Base-by-base conservation (phyloP, 495 filamentous ascomycete genomes). In the Clavariopsis aquatica region DNA sequence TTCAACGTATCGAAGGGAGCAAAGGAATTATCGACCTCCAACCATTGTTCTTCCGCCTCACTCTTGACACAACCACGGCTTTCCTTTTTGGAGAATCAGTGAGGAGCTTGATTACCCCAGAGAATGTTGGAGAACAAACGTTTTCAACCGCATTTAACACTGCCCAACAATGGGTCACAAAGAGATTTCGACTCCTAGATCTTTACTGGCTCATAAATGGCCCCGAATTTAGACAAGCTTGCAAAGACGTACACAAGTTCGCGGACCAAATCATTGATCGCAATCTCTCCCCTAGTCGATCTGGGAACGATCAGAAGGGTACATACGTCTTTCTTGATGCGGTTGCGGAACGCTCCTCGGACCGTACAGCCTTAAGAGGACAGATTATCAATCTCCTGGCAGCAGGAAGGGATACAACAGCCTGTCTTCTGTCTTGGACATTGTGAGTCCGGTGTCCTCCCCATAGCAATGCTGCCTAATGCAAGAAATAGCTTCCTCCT, bases 401-500 rank as follows among this genome's bases (percentile, higher is more conserved):
- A 0, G 86, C 74, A 47, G 89, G 74, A 19, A 73, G 79, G 34
- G 86, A 89, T 65, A 87, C 87, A 2, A 87, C 84, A 0, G 85
- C 85, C 2, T 75, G 49, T 43, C 49, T 52, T 0, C 59, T 62
- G 13, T 53, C 49, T 22, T 62, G 49, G 59, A 62, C 49, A 24
- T 54, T 62, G 46, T 60, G 36, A 36, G 57, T 36, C 15, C 3
- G 38, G 24, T n/a, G n/a, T n/a, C n/a, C 78, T 93, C 6, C 81
- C 93, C 36, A 86, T 87, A 60, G 84, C 96, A 27, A 81, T 96
- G 29, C 83, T 96, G 41, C 77, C 78, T 9, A 78, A n/a, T 76
- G 34, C 70, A 77, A 24, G 74, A 76, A 41, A 73, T 72, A 0
- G 74, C 74, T 31, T 17, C 22, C 1, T 29, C 38, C 15, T 52